Base-by-base conservation (phyloP, 2,329 filamentous ascomycete genomes). In the Ceratocystis ficicola region DNA sequence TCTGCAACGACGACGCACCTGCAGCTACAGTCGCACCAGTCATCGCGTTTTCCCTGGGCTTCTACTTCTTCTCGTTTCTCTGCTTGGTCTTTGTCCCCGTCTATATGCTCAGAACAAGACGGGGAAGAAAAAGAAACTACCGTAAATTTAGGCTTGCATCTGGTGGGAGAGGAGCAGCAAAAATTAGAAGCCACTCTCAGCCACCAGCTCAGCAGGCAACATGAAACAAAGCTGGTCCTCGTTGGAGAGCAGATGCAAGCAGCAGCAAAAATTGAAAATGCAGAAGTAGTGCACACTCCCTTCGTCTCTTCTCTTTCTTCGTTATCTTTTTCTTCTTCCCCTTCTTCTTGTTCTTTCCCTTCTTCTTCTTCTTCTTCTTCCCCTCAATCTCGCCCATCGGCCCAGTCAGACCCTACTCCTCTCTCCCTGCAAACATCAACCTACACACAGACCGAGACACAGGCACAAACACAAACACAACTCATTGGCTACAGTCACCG, bases 401-500 rank as follows among this genome's bases (percentile, higher is more conserved):
- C 63, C 10, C n/a, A 30, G 46, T 10, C 55, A 48, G 17, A 17
- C 30, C 32, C 25, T 65, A n/a, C 36, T n/a, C 22, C 41, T 61
- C 20, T 41, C 44, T 8, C 44, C 36, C 50, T 55, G 30, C 15
- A 44, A 60, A 20, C 55, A 48, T 28, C 44, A 28, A 55, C 57
- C 32, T 25, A 41, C 46, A 59, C 22, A 65, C 52, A 65, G 28
- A 48, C 52, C 28, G 64, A 65, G 64, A 65, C 62, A 63, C 64
- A 61, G 64, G 22, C 44, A 65, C 63, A 60, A 32, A 25, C 60
- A 62, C 60, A 62, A 44, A 52, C 61, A 65, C 63, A 60, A 22
- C 20, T 32, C n/a, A 17, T 20, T 44, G 30, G 48, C 10, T 44
- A 63, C 46, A 50, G 15, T 32, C 61, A 63, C 46, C 25, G 15